Conservation (phyloP, 352 stramenopile genomes). For the Pythium vanterpoolii region DNA sequence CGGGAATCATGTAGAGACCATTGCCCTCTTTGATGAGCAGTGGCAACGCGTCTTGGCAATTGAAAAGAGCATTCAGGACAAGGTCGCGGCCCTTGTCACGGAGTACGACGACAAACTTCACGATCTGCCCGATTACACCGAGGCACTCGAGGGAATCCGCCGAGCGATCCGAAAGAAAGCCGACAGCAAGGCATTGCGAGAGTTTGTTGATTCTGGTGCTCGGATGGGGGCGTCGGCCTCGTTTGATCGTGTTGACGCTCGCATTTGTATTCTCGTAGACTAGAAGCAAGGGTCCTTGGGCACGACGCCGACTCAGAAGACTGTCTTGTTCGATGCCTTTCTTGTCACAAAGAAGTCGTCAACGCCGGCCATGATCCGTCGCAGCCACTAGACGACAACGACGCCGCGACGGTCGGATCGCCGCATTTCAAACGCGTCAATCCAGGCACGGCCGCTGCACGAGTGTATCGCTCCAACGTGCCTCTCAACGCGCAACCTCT, state of each 20-base stretch:
- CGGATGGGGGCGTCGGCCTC: neutral
- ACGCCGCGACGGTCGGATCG: conserved; percentile 8
- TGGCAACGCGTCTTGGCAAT: conserved; percentile 17
- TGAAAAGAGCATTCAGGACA: conserved; percentile 16
- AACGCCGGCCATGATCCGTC: conserved; percentile 13
- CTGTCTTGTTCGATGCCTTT: conserved; percentile 64
- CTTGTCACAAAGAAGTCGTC: conserved; percentile 63
- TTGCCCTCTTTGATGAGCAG: conserved; percentile 31
- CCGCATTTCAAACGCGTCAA: conserved; percentile 43
- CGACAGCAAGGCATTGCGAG: conserved; percentile 58
- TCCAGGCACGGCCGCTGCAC: conserved; percentile 38
- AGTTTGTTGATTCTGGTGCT: conserved; percentile 31
- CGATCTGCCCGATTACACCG: conserved; percentile 38
- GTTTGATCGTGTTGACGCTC: neutral
- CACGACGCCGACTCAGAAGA: conserved; percentile 52
- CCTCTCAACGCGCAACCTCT: conserved; percentile 48
- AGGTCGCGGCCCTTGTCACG: conserved; percentile 25
- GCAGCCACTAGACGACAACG: conserved; percentile 24
- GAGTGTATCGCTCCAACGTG: conserved; percentile 60
- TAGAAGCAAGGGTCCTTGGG: conserved; percentile 50
- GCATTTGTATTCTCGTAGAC: conserved; percentile 24
- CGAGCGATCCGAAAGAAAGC: conserved; percentile 48
- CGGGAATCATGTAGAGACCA: conserved; percentile 27
- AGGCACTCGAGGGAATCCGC: conserved; percentile 42
- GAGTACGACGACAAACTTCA: conserved; percentile 45